These are phyloP conservation scores for Suillus americanus DNA, from an alignment of 768 basidiomycete species.

Conservation along the genomic window DNA sequence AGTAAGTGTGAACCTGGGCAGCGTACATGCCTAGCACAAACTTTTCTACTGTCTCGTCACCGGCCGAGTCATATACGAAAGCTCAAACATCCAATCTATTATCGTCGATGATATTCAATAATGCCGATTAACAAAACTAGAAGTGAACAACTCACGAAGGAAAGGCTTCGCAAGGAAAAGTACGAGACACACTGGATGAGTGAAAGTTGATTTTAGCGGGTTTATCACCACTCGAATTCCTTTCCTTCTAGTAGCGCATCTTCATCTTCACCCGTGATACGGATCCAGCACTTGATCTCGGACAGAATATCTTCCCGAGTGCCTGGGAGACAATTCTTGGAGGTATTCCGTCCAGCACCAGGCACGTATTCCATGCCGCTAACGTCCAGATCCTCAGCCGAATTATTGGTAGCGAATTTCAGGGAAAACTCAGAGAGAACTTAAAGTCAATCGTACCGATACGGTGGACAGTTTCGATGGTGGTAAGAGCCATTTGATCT, in stretches of 20 bases:
- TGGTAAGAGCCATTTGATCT: no score
- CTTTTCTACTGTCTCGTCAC: neutral
- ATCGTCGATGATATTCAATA: neutral
- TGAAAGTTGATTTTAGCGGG: conserved; percentile 22
- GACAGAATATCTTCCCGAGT: no score
- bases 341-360: no score
- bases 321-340: no score
- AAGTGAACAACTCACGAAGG: conserved; percentile 21
- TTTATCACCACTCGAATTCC: conserved; percentile 17
- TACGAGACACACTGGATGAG: conserved; percentile 13
- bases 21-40: conserved; percentile 19
- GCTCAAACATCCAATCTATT: conserved; percentile 33
- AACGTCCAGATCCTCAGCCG: no score
- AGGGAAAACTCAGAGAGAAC: no score
- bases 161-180: conserved; percentile 24
- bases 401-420: no score
- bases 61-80: conserved; percentile 6
- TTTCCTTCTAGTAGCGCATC: conserved; percentile 17
- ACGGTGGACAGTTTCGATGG: no score
- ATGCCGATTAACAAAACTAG: neutral
- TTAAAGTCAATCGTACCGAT: no score
- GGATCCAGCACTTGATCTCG: no score
- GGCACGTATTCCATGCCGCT: no score
- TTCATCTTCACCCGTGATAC: no score
- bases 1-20: conserved; percentile 18